Conservation (phyloP, 2,329 filamentous ascomycete species). For the Penicillium sp. region DNA sequence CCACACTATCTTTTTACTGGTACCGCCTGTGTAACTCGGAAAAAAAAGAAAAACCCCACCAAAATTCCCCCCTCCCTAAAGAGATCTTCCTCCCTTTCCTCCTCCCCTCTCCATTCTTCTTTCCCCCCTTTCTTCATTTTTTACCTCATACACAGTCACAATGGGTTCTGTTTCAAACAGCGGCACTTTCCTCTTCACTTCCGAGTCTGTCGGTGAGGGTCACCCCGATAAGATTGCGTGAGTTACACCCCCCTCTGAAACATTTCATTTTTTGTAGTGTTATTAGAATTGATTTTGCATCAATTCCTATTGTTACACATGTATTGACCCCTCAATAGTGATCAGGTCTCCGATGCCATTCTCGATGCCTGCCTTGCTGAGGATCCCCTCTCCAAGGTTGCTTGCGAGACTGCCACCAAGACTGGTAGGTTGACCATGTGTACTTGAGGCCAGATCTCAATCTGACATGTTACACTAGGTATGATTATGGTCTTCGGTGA, state of each 20-base stretch:
- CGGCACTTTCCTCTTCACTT: conserved; percentile 83
- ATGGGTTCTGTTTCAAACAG: conserved; percentile 59
- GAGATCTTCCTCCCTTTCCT: conserved; percentile 26
- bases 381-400: conserved; percentile 96
- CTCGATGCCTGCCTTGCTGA: conserved; percentile 95
- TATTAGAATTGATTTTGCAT: neutral
- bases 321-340: conserved; percentile 47
- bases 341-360: conserved; percentile 97
- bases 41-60: conserved; percentile 22
- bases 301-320: conserved; percentile 3
- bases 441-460: conserved; percentile 7
- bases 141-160: conserved; percentile 41
- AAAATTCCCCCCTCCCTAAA: conserved; percentile 24
- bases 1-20: neutral
- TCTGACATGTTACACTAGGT: conserved; percentile 35
- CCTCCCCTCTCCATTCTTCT: conserved; percentile 11
- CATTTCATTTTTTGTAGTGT: neutral
- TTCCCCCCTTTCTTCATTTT: conserved; percentile 16
- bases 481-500: conserved; percentile 99
- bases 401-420: conserved; percentile 99
- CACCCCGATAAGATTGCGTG: conserved; percentile 94
- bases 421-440: conserved; percentile 62
- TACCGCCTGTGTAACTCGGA: conserved; percentile 14
- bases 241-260: conserved; percentile 24
- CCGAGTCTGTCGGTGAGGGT: conserved; percentile 84